A percentile compares a stretch with the other conserved stretches of the same genome.
phyloP scores from a whole-genome alignment of 306 rosid species.

The Biancaea sappan region DNA sequence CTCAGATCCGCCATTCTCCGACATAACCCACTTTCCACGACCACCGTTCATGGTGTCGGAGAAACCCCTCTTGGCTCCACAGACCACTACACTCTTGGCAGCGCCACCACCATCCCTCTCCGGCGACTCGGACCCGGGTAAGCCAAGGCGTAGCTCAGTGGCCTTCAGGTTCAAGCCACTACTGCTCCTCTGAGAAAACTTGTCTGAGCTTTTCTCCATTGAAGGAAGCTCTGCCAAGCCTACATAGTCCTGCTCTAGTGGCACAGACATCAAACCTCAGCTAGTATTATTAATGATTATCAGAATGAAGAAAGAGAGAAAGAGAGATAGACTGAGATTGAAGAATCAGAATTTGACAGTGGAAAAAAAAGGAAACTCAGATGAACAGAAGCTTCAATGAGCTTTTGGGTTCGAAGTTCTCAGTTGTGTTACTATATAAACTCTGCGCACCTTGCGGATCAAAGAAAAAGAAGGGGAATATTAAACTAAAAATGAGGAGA shows the following conservation, averaged over 20 bases:
- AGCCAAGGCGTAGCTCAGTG: conserved; percentile 87
- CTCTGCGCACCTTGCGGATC: conserved; percentile 18
- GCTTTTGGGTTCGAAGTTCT: conserved; percentile 36
- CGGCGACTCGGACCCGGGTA: conserved; percentile 90
- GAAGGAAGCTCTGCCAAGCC: conserved; percentile 67
- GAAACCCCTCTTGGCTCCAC: conserved; percentile 90
- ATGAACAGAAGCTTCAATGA: conserved; percentile 46
- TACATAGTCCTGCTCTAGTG: conserved; percentile 71
- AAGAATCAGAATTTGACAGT: conserved; percentile 37
- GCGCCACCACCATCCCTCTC: conserved; percentile 49
- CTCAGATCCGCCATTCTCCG: conserved; percentile 75
- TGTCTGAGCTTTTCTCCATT: conserved; percentile 56
- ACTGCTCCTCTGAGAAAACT: conserved; percentile 30
- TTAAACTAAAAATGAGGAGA: background rate
- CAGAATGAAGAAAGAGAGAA: conserved; percentile 22
- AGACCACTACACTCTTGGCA: conserved; percentile 44
- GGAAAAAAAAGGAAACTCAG: conserved; percentile 11
- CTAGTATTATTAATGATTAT: conserved; percentile 14
- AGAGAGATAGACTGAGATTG: conserved; percentile 4
- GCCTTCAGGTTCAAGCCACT: conserved; percentile 73
- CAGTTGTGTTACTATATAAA: conserved; percentile 36
- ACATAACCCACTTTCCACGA: conserved; percentile 69
- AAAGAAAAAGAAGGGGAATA: background rate
- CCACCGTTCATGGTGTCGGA: conserved; percentile 80
- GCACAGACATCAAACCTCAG: conserved; percentile 67